Base-by-base conservation (phyloP, 306 rosid species). In the Citrullus colocynthis region DNA sequence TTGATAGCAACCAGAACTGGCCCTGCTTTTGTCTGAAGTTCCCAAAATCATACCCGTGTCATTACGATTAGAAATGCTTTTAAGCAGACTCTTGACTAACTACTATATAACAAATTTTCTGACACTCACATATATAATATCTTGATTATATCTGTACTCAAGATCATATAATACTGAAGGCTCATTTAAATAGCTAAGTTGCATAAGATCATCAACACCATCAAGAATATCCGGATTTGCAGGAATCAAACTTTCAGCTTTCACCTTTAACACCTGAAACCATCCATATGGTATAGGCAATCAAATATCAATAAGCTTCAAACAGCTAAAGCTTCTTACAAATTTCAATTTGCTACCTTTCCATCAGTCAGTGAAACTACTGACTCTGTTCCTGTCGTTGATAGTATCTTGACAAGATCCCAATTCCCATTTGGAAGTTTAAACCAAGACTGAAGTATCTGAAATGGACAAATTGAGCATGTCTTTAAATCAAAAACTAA, bases 141-240 rank as follows among this genome's bases (percentile, higher is more conserved):
- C 88, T 28, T 82, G 96, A 81, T 89, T 90, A 87, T 92, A 95
- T 89, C 99, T 91, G 83, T 84, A 78, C 48, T 90, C 93, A 79
- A 95, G 91, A 86, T 95, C 90, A 88, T 90, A 92, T 83, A 95
- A 81, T 78, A 95, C 99, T 45, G 99, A 87, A 0, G 98, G 99
- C 79, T 95, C 98, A 36, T 95, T 95, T 82, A 95, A 87, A 85
- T 95, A 95, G 90, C 99, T 95, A 32, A 95, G 99, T 80, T 95
- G 99, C 99, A 95, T 89, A 78, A 95, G 97, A 85, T 95, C 99
- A 83, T 92, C 97, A 80, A 92, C 97, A 14, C 99, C 99, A 81
- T 92, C 96, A 62, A 95, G 99, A 84, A 95, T 95, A 80, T 92
- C 97, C 55, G 99, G 99, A 88, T 95, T 95, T 81, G 99, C 99